Percentiles rank a stretch among this genome's conserved stretches.
Conservation (phyloP, 768 basidiomycete genomes). For the Boletus fagicola region DNA sequence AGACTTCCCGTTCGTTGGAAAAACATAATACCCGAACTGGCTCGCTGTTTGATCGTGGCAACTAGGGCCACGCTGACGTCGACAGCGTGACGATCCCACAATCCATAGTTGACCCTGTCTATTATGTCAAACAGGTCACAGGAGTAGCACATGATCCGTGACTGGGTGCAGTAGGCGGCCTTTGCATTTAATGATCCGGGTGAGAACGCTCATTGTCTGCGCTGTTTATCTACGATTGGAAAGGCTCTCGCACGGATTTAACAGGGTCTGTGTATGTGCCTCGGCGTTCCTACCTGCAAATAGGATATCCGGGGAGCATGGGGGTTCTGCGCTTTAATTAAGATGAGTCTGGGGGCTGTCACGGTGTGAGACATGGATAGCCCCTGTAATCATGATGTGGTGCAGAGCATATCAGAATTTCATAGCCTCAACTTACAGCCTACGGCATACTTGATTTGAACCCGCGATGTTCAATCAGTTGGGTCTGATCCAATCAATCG, state of each 20-base stretch:
- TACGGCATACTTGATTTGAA: constrained; percentile 2
- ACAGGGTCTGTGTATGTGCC: neutral
- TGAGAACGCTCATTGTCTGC: constrained; percentile 6
- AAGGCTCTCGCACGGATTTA: neutral
- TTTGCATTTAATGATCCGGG: neutral
- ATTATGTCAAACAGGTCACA: neutral
- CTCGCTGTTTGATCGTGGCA: constrained; percentile 12
- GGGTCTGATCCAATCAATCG: constrained; percentile 17
- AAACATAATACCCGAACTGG: neutral
- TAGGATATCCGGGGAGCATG: constrained; percentile 1
- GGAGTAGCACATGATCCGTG: neutral
- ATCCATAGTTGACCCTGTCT: neutral
- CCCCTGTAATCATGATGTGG: constrained; percentile 11
- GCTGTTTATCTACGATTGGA: neutral
- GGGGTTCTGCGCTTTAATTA: constrained; percentile 1
- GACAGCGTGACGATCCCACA: neutral
- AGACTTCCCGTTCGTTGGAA: neutral
- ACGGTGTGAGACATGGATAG: neutral
- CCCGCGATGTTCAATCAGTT: constrained; percentile 12
- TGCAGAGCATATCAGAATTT: constrained; percentile 1
- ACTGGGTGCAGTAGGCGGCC: constrained; percentile 8
- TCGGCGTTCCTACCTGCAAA: constrained; percentile 4
- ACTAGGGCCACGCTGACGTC: neutral
- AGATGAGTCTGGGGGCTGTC: neutral
- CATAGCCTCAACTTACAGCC: constrained; percentile 5